These are phyloP conservation scores for Neurospora africana DNA, from an alignment of 495 filamentous ascomycete genomes.

Conservation along the genomic window DNA sequence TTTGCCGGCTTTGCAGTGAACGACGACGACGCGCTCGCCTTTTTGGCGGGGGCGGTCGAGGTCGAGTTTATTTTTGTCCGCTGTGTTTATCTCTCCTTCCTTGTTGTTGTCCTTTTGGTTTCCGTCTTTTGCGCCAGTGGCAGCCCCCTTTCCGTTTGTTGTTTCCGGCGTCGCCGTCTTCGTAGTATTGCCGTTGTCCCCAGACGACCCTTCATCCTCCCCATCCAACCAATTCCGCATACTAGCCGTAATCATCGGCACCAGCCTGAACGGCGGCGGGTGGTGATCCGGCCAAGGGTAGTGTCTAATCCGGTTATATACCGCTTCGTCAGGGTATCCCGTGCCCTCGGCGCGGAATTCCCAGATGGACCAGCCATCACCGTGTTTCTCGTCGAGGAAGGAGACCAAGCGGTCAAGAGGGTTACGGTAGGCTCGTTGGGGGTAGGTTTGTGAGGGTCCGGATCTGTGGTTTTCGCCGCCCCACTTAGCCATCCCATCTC, in stretches of 20 bases:
- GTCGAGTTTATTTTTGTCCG: background rate
- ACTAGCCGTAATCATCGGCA: conserved; percentile 77
- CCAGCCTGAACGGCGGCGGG: conserved; percentile 81
- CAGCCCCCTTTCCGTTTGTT: background rate
- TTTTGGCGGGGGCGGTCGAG: conserved; percentile 4
- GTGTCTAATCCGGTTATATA: conserved; percentile 73
- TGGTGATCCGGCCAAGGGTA: conserved; percentile 97
- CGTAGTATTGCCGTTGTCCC: background rate
- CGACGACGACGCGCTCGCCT: conserved; percentile 63
- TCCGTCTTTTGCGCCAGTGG: background rate
- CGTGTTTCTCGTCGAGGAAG: conserved; percentile 80
- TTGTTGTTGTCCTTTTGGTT: conserved; percentile 14
- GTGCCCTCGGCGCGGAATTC: conserved; percentile 96
- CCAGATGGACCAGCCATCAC: conserved; percentile 81
- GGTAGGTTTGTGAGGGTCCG: conserved; percentile 78
- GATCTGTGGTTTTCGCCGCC: conserved; percentile 36
- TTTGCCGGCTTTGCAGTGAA: conserved; percentile 97
- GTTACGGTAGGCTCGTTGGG: conserved; percentile 83
- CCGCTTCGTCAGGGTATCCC: conserved; percentile 83
- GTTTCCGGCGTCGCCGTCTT: background rate
- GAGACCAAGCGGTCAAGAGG: conserved; percentile 74
- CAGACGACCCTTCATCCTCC: conserved; percentile 2
- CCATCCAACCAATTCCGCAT: conserved; percentile 75
- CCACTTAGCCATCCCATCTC: no score
- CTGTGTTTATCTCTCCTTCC: background rate